A percentile compares a stretch with the other conserved stretches of the same genome.
phyloP scores from a whole-genome alignment of 768 basidiomycete species.

The Auriculariales sp. region DNA sequence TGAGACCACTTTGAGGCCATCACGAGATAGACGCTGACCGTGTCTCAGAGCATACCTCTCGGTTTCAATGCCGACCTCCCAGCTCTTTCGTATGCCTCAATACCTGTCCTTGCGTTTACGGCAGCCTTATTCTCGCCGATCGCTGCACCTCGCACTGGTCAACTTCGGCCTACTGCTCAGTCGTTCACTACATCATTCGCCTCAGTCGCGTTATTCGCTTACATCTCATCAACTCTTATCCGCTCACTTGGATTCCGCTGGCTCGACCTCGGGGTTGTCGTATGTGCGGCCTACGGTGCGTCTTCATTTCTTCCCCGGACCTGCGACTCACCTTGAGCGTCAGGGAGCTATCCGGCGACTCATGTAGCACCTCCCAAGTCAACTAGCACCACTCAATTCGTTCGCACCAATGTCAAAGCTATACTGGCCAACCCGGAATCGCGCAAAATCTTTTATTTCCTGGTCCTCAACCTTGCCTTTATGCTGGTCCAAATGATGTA shows the following conservation, averaged over 20 bases:
- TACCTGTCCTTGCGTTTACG: conserved; percentile 50
- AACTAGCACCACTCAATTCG: conserved; percentile 25
- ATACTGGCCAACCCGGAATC: conserved; percentile 87
- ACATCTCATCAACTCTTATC: conserved; percentile 19
- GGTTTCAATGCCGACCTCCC: conserved; percentile 33
- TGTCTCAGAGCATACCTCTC: background rate
- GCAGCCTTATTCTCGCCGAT: conserved; percentile 46
- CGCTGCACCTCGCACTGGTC: conserved; percentile 30
- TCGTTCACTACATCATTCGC: conserved; percentile 48
- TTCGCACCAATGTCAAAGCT: conserved; percentile 69
- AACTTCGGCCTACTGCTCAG: conserved; percentile 36
- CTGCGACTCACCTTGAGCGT: background rate
- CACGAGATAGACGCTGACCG: conserved; percentile 17
- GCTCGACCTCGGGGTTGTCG: conserved; percentile 43
- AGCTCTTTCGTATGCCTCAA: conserved; percentile 36
- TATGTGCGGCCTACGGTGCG: conserved; percentile 52
- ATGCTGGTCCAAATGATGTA: conserved; percentile 97
- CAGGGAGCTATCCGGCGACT: conserved; percentile 40
- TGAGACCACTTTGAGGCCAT: conserved; percentile 1
- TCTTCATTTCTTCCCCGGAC: background rate
- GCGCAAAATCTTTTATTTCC: conserved; percentile 91
- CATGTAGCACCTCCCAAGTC: conserved; percentile 26
- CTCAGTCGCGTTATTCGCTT: conserved; percentile 29
- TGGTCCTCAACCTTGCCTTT: conserved; percentile 85
- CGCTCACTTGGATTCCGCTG: conserved; percentile 23